Percentiles rank a stretch among this genome's conserved stretches.
Conservation (phyloP, 164 flowering plant genomes). For the Stephania yunnanensis region DNA sequence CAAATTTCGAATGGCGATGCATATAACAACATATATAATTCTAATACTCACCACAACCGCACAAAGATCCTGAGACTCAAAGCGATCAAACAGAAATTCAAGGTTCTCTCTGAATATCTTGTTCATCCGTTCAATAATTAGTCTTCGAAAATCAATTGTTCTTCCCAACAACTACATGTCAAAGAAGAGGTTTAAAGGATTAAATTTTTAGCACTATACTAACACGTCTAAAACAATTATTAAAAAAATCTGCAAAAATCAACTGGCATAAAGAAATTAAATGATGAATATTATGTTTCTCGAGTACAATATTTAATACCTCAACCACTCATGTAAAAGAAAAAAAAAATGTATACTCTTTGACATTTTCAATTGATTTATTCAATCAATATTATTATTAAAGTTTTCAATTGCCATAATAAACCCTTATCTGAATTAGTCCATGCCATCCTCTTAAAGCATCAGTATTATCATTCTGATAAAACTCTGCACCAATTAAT, state of each 20-base stretch:
- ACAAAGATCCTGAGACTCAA: constrained; percentile 95
- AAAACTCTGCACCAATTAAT: too few relatives aligned
- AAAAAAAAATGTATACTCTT: too few relatives aligned
- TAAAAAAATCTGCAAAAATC: background rate
- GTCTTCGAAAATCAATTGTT: constrained; percentile 78
- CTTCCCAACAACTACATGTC: constrained; percentile 75
- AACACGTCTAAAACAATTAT: background rate
- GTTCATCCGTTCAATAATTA: constrained; percentile 81
- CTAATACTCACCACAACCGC: constrained; percentile 70
- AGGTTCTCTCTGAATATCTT: constrained; percentile 84
- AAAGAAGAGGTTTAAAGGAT: constrained; percentile 5
- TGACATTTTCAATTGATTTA: too few relatives aligned
- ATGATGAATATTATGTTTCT: too few relatives aligned
- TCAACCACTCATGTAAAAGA: too few relatives aligned
- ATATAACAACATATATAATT: constrained; percentile 1
- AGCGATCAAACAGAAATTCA: constrained; percentile 92
- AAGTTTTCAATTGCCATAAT: too few relatives aligned
- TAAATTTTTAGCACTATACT: background rate
- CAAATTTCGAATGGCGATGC: background rate
- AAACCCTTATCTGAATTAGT: too few relatives aligned
- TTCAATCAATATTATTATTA: too few relatives aligned
- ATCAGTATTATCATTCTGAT: too few relatives aligned
- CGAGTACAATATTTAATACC: too few relatives aligned
- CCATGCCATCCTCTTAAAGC: too few relatives aligned
- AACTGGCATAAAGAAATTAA: background rate